Evolutionary conservation across 495 filamentous ascomycete species (phyloP).

Genomic region (Lophium mytilinum): DNA sequence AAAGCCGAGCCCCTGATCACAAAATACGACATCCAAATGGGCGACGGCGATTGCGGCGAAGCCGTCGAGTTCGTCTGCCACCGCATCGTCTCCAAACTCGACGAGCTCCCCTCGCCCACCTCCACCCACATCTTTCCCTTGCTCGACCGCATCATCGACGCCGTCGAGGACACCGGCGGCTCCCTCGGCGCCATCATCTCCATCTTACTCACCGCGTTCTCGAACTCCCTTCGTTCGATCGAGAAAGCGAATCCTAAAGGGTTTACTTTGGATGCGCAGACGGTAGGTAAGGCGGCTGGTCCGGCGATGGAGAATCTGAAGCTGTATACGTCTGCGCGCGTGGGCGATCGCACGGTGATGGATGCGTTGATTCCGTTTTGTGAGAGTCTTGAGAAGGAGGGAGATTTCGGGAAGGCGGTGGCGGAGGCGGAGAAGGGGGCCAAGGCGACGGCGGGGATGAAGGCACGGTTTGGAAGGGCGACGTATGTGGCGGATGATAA

Average conservation of each 20-base stretch:
- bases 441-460: slow-evolving; percentile 46
- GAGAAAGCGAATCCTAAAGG: slow-evolving; percentile 12
- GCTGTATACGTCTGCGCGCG: slow-evolving; percentile 30
- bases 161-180: slow-evolving; percentile 54
- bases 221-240: slow-evolving; percentile 33
- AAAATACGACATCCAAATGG: slow-evolving; percentile 56
- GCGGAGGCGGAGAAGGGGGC: slow-evolving; percentile 47
- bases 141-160: slow-evolving; percentile 46
- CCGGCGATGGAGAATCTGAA: slow-evolving; percentile 39
- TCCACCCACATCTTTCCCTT: slow-evolving; percentile 14
- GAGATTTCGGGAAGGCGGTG: slow-evolving; percentile 43
- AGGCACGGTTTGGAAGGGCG: slow-evolving; percentile 49
- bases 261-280: slow-evolving; percentile 13
- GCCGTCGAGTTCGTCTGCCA: slow-evolving; percentile 43
- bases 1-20: slow-evolving; percentile 51
- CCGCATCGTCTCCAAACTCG: slow-evolving; percentile 27
- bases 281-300: slow-evolving; percentile 16
- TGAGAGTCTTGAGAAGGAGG: slow-evolving; percentile 37
- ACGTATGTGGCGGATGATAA: slow-evolving; percentile 48
- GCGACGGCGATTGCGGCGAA: slow-evolving; percentile 58
- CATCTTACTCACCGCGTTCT: slow-evolving; percentile 52
- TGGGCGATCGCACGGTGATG: slow-evolving; percentile 44
- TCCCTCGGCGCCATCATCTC: slow-evolving; percentile 53
- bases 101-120: slow-evolving; percentile 32
- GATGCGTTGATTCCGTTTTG: slow-evolving; percentile 52